Evolutionary conservation across 176 grass and related monocot species (phyloP).

Genomic region (Miscanthus lutarioriparius): DNA sequence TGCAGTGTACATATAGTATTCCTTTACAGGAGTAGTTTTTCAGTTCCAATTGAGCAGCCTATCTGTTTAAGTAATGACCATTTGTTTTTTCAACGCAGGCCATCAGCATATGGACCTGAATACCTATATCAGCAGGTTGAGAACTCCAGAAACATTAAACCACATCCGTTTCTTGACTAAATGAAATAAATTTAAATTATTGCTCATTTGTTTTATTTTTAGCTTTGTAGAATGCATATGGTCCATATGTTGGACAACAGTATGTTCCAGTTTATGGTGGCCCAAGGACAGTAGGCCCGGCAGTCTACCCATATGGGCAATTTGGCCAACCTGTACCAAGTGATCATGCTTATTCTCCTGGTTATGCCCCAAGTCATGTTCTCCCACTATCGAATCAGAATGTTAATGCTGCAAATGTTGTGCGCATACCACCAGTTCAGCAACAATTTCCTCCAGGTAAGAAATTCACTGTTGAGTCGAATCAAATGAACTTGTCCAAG

Average conservation of each 20-base stretch:
- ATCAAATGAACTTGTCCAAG: not conserved
- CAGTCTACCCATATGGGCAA: conserved; percentile 71
- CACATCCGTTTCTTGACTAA: not conserved
- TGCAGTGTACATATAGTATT: conserved; percentile 12
- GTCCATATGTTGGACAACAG: conserved; percentile 65
- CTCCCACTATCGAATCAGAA: conserved; percentile 58
- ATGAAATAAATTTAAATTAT: conserved; percentile 4
- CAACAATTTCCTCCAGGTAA: conserved; percentile 67
- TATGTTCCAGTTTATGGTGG: conserved; percentile 60
- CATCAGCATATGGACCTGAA: conserved; percentile 68
- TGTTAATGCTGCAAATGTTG: conserved; percentile 43
- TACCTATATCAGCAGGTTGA: conserved; percentile 72
- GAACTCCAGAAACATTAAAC: conserved; percentile 29
- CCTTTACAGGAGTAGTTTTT: conserved; percentile 19
- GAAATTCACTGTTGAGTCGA: conserved; percentile 3
- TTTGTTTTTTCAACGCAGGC: conserved; percentile 52
- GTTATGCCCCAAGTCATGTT: conserved; percentile 57
- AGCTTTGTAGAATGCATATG: conserved; percentile 78
- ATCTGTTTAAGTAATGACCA: conserved; percentile 11
- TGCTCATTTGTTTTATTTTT: conserved; percentile 52
- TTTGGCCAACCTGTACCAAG: conserved; percentile 50
- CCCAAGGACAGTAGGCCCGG: conserved; percentile 53
- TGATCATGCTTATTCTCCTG: conserved; percentile 59
- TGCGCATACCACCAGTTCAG: conserved; percentile 42
- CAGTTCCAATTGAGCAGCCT: conserved; percentile 34